Evolutionary conservation across 1,139 yeast genomes (phyloP).

Genomic region (Candida albicans): DNA sequence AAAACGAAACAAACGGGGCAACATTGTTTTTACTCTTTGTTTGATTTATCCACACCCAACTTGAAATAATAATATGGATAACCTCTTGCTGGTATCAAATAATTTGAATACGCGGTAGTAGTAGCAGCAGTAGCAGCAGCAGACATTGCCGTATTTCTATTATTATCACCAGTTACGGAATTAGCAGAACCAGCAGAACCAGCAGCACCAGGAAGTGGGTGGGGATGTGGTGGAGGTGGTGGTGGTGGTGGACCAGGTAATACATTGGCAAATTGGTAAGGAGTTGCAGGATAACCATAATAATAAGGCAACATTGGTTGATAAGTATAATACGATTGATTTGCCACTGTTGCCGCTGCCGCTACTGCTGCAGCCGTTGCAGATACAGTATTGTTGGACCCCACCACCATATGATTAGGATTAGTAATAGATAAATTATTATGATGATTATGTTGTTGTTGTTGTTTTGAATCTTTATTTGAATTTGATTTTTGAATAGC

Average conservation of each 20-base stretch:
- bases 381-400: neutral
- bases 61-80: constrained; percentile 10
- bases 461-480: constrained; percentile 5
- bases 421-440: neutral
- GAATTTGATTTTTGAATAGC: constrained; percentile 34
- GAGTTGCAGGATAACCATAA: constrained; percentile 17
- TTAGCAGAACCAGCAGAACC: neutral
- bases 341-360: constrained; percentile 1
- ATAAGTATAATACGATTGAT: constrained; percentile 11
- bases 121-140: neutral
- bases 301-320: constrained; percentile 16
- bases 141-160: neutral
- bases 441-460: neutral
- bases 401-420: neutral
- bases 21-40: neutral
- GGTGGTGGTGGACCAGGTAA: neutral
- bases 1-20: too few species aligned
- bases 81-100: constrained; percentile 7
- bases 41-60: neutral
- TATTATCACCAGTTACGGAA: neutral
- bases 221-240: neutral
- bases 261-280: constrained; percentile 9
- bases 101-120: constrained; percentile 4
- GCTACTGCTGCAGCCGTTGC: constrained; percentile 4
- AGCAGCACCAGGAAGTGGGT: neutral